Evolutionary conservation across 148 eudicot species (phyloP).

Genomic region (Beta vulgaris): DNA sequence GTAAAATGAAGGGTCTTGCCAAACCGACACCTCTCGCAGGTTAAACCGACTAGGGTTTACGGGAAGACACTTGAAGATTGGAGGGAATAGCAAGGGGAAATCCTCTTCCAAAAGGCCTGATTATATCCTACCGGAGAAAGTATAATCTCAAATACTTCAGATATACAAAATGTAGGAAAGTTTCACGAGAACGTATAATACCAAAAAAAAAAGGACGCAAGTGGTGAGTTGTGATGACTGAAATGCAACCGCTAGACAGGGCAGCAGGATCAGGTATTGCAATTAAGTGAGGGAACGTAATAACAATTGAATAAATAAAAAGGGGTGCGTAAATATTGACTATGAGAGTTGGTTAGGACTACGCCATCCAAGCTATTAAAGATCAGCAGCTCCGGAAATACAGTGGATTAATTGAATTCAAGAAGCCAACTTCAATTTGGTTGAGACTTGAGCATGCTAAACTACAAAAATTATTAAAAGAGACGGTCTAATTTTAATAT

Average conservation of each 20-base stretch:
- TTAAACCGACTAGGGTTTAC: too few relatives aligned
- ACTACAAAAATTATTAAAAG: not conserved
- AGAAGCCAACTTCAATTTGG: constrained; percentile 34
- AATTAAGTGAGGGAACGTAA: constrained; percentile 28
- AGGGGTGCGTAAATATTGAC: constrained; percentile 30
- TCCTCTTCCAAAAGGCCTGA: too few relatives aligned
- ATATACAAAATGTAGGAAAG: too few relatives aligned
- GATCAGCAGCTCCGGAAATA: constrained; percentile 15
- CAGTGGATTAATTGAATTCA: constrained; percentile 43
- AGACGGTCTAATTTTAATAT: too few relatives aligned
- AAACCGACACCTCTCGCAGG: too few relatives aligned
- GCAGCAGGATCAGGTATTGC: constrained; percentile 26
- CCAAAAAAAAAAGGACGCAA: not conserved
- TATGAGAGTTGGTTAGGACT: constrained; percentile 47
- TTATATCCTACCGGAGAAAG: too few relatives aligned
- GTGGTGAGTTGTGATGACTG: not conserved
- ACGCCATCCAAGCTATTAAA: constrained; percentile 38
- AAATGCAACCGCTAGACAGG: constrained; percentile 10
- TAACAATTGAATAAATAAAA: constrained; percentile 16
- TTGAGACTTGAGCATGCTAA: constrained; percentile 48
- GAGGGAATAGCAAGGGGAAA: too few relatives aligned
- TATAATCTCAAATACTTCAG: too few relatives aligned
- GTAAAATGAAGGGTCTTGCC: too few relatives aligned
- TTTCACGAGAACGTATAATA: too few relatives aligned
- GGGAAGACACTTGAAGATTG: too few relatives aligned